Conservation (phyloP, 108 stramenopile species). For the Skeletonema grethae region DNA sequence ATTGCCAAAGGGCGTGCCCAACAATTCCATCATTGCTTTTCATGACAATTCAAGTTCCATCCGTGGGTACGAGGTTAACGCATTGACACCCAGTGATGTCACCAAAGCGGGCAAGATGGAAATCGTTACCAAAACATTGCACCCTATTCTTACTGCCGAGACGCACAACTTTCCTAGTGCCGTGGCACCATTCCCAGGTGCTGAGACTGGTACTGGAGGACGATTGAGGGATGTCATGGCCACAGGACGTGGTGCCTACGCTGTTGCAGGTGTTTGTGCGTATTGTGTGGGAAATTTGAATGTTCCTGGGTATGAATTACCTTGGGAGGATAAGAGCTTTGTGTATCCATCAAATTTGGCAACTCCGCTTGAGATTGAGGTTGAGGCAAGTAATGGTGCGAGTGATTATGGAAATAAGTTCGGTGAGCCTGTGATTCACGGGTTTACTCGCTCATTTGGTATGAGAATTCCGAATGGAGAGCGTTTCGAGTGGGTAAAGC, state of each 20-base stretch:
- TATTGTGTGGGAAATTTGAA: slow-evolving; percentile 99
- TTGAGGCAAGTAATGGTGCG: slow-evolving; percentile 96
- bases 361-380: slow-evolving; percentile 90
- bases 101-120: slow-evolving; percentile 61
- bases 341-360: slow-evolving; percentile 91
- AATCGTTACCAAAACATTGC: slow-evolving; percentile 67
- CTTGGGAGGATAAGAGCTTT: slow-evolving; percentile 93
- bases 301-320: slow-evolving; percentile 92
- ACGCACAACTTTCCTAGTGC: slow-evolving; percentile 99
- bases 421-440: slow-evolving; percentile 97
- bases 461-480: slow-evolving; percentile 93
- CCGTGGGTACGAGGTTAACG: slow-evolving; percentile 82
- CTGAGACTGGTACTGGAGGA: slow-evolving; percentile 99
- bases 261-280: slow-evolving; percentile 91
- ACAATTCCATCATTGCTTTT: slow-evolving; percentile 97
- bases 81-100: slow-evolving; percentile 61
- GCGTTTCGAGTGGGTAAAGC: slow-evolving; percentile 97
- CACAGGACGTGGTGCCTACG: slow-evolving; percentile 95
- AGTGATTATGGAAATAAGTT: slow-evolving; percentile 99
- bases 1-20: slow-evolving; percentile 68
- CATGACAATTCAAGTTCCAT: slow-evolving; percentile 97
- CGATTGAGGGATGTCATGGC: slow-evolving; percentile 98
- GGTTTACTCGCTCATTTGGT: slow-evolving; percentile 96
- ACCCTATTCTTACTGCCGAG: slow-evolving; percentile 98
- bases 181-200: slow-evolving; percentile 98